Conservation (phyloP, 495 filamentous ascomycete genomes). For the Cairneyella variabilis region DNA sequence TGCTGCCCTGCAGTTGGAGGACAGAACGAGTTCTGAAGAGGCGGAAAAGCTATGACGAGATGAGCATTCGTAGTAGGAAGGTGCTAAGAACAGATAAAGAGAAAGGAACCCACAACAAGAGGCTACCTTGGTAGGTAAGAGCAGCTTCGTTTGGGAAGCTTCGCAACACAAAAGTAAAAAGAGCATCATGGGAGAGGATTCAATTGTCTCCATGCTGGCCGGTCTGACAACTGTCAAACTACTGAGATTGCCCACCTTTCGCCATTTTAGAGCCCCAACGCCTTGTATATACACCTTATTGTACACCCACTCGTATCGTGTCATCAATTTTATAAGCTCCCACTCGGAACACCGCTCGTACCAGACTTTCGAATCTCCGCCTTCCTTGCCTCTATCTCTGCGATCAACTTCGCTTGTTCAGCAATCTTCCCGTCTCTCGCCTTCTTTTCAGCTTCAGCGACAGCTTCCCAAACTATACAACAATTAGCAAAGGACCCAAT, state of each 20-base stretch:
- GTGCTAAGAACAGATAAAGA: no score
- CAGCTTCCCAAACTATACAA: constrained; percentile 63
- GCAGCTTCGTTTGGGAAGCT: background rate
- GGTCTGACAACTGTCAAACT: no score
- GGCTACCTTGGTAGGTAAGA: no score
- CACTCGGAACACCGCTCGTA: constrained; percentile 8
- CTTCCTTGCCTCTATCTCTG: constrained; percentile 59
- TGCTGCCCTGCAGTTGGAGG: no score
- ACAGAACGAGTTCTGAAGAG: background rate
- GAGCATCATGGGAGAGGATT: background rate
- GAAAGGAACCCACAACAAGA: no score
- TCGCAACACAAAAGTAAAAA: background rate
- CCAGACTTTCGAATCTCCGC: constrained; percentile 49
- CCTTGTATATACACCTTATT: background rate
- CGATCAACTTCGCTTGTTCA: constrained; percentile 44
- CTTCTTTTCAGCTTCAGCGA: constrained; percentile 57
- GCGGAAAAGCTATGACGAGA: background rate
- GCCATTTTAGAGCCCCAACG: no score
- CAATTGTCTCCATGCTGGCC: background rate
- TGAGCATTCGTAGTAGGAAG: background rate
- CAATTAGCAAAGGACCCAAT: constrained; percentile 14
- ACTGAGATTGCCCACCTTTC: no score
- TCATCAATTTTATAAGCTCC: constrained; percentile 14
- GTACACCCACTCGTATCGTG: background rate
- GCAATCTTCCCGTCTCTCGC: constrained; percentile 49